phyloP scores from a whole-genome alignment of 2,329 filamentous ascomycete species.

The Hymenoscyphus fraxineus region DNA sequence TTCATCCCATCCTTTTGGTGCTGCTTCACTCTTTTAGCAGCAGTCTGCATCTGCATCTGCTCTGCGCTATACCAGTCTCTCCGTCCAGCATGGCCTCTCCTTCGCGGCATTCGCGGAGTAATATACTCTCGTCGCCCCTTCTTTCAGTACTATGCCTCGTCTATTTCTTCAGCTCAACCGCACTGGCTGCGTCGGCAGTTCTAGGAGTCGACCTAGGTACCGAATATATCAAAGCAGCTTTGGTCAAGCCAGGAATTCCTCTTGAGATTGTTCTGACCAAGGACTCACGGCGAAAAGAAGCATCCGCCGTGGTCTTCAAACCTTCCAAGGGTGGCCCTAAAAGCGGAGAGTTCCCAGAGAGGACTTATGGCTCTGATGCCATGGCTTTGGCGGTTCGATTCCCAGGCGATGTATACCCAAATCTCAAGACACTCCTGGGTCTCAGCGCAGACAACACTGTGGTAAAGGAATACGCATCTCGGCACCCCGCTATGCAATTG shows the following conservation, averaged over 20 bases:
- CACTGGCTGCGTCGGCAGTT: conserved; percentile 58
- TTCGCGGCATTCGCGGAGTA: conserved; percentile 17
- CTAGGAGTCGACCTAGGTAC: conserved; percentile 92
- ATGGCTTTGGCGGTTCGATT: conserved; percentile 82
- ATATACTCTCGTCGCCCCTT: conserved; percentile 28
- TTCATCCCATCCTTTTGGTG: conserved; percentile 13
- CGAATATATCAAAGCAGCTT: conserved; percentile 91
- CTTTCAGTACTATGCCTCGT: conserved; percentile 33
- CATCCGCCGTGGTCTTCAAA: conserved; percentile 89
- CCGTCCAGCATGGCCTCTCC: conserved; percentile 29
- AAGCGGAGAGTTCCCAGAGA: conserved; percentile 72
- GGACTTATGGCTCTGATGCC: conserved; percentile 88
- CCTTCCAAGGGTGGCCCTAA: conserved; percentile 61
- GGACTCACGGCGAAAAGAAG: conserved; percentile 94
- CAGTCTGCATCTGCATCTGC: conserved; percentile 1
- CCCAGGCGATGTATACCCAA: conserved; percentile 89
- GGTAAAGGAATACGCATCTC: conserved; percentile 65
- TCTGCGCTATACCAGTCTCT: conserved; percentile 2
- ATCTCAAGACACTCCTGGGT: conserved; percentile 87
- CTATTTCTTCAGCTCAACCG: conserved; percentile 34
- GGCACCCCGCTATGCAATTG: conserved; percentile 76
- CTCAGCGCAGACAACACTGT: conserved; percentile 57
- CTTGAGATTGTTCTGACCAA: conserved; percentile 98
- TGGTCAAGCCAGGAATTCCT: conserved; percentile 94
- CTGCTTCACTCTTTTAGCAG: conserved; percentile 33